These are phyloP conservation scores for Coleophoma eucalyptorum DNA, from an alignment of 2,329 filamentous ascomycete genomes.

Conservation along the genomic window DNA sequence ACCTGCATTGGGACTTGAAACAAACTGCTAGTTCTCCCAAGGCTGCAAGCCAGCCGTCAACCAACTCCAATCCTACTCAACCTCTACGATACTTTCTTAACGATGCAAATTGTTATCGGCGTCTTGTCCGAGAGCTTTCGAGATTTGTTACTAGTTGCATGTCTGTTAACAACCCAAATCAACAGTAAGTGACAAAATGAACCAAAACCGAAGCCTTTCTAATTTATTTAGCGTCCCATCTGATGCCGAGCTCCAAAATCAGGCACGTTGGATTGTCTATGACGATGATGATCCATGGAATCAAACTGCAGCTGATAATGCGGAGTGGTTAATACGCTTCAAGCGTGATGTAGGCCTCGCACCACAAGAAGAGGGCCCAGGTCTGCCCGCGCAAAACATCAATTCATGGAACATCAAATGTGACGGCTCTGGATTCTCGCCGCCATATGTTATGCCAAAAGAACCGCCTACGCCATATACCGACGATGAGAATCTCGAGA, in stretches of 20 bases:
- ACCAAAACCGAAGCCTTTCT: background rate
- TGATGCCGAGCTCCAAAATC: conserved; percentile 60
- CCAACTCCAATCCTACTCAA: conserved; percentile 21
- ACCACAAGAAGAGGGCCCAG: conserved; percentile 43
- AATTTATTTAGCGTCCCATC: conserved; percentile 36
- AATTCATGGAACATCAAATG: conserved; percentile 42
- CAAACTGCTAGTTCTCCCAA: background rate
- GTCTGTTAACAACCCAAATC: conserved; percentile 57
- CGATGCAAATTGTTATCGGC: conserved; percentile 57
- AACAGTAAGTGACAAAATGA: conserved; percentile 32
- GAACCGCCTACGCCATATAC: conserved; percentile 31
- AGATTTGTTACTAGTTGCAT: conserved; percentile 49
- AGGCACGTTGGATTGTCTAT: conserved; percentile 59
- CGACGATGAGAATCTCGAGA: conserved; percentile 22
- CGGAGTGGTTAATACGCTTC: conserved; percentile 60
- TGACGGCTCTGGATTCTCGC: conserved; percentile 51
- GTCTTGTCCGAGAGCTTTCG: conserved; percentile 48
- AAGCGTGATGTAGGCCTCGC: conserved; percentile 54
- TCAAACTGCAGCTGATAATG: conserved; percentile 59
- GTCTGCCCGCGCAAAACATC: conserved; percentile 33
- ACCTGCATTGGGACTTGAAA: conserved; percentile 24
- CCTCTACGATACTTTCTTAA: conserved; percentile 44
- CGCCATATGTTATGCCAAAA: conserved; percentile 48
- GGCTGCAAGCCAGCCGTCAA: conserved; percentile 19
- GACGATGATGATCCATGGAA: conserved; percentile 65